Percentiles rank a stretch among this genome's conserved stretches.
Conservation (phyloP, 2,329 filamentous ascomycete species). For the Lachnellula subtilissima region DNA sequence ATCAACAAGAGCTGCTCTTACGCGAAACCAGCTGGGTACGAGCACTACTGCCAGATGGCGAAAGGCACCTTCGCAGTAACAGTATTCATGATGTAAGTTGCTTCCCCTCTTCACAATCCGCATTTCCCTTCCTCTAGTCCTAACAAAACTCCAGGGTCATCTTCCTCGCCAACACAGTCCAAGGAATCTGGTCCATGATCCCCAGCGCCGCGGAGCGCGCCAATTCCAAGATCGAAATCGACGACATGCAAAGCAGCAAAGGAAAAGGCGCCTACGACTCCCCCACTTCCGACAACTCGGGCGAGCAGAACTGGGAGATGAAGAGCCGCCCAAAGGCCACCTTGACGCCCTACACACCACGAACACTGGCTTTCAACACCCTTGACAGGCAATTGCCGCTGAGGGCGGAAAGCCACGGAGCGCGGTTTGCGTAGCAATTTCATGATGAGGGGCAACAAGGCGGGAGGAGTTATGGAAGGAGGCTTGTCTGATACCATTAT, state of each 20-base stretch:
- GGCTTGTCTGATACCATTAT: background rate
- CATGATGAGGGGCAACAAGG: background rate
- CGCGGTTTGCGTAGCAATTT: conserved; percentile 3
- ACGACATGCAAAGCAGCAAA: conserved; percentile 35
- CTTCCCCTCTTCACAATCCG: background rate
- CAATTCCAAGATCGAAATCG: conserved; percentile 51
- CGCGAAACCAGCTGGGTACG: conserved; percentile 48
- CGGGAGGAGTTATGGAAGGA: background rate
- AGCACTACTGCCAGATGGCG: conserved; percentile 61
- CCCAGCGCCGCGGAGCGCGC: conserved; percentile 35
- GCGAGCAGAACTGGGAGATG: conserved; percentile 53
- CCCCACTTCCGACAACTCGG: conserved; percentile 35
- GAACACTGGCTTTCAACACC: conserved; percentile 63
- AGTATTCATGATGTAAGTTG: conserved; percentile 63
- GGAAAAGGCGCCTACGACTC: conserved; percentile 20
- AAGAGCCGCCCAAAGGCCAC: conserved; percentile 41
- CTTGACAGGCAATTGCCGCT: conserved; percentile 55
- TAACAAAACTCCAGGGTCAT: conserved; percentile 42
- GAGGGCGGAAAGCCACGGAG: conserved; percentile 2
- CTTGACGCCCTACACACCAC: conserved; percentile 53
- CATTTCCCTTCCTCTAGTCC: background rate
- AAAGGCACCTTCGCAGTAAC: conserved; percentile 62
- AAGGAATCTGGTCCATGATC: conserved; percentile 51
- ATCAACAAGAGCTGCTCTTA: conserved; percentile 64
- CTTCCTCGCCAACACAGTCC: conserved; percentile 53